A percentile compares a stretch with the other conserved stretches of the same genome.
Conservation (phyloP, 192 early-diverging fungal genomes). For the Neocallimastix lanati region DNA sequence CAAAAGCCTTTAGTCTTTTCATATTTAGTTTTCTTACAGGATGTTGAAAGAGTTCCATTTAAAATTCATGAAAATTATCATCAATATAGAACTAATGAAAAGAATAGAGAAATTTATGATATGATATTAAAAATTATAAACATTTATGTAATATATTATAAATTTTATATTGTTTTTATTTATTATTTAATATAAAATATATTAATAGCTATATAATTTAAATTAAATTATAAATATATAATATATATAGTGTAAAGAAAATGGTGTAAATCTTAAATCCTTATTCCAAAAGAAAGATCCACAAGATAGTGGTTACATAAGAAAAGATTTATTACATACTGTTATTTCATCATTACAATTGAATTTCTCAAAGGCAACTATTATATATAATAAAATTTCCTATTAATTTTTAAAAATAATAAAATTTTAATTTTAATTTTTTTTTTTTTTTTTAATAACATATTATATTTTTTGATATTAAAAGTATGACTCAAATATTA, state of each 20-base stretch:
- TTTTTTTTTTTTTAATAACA: no score
- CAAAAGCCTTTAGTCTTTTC: not conserved
- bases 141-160: no score
- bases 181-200: no score
- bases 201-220: no score
- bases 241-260: not conserved
- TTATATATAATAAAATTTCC: no score
- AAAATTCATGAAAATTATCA: not conserved
- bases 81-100: not conserved
- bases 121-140: not conserved
- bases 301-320: not conserved
- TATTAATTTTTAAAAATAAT: no score
- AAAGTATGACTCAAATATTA: not conserved
- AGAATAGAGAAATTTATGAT: not conserved
- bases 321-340: not conserved
- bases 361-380: not conserved
- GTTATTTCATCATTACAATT: not conserved
- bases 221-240: no score
- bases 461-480: no score
- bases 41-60: not conserved
- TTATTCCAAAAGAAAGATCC: not conserved
- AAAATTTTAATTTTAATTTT: no score
- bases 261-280: not conserved
- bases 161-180: no score
- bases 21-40: not conserved